phyloP scores from a whole-genome alignment of 129 eudicot genomes.

The Daucus carota region DH1_v3.0 NC_030389.2:43769501-43770000 shows the following conservation, averaged over 20 bases:
- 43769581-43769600: background rate
- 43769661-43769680: conserved; percentile 12
- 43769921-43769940: background rate
- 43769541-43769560: background rate
- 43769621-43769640: background rate
- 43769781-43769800: conserved; percentile 59
- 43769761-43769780: conserved; percentile 61
- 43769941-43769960: background rate
- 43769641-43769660: background rate
- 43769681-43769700: conserved; percentile 82
- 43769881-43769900: background rate
- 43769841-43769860: background rate
- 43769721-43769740: conserved; percentile 81
- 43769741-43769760: conserved; percentile 76
- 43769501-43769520: background rate
- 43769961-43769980: background rate
- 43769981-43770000: background rate
- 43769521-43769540: background rate
- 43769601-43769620: background rate
- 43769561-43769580: background rate
- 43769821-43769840: background rate
- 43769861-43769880: background rate
- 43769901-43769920: background rate
- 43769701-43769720: conserved; percentile 74
- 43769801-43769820: conserved; percentile 53